These are phyloP conservation scores for Trichoderma sp. DNA, from an alignment of 2,329 filamentous ascomycete species.

Conservation along the genomic window DNA sequence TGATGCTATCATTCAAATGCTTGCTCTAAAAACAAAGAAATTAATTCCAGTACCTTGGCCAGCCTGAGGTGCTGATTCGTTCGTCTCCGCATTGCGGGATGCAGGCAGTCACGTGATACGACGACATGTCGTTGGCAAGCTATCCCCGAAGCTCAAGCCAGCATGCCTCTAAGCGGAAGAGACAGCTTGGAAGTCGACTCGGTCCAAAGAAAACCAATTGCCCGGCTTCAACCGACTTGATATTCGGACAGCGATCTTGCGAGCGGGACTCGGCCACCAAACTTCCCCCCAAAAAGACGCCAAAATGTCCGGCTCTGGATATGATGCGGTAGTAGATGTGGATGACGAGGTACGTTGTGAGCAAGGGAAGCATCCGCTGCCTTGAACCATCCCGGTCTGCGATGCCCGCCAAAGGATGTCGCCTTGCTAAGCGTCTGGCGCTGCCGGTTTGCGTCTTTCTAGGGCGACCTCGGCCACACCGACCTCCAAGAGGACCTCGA, in stretches of 20 bases:
- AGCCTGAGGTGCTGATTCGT: background rate
- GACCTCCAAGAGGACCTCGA: slow-evolving; percentile 98
- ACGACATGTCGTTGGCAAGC: slow-evolving; percentile 1
- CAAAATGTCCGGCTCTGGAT: slow-evolving; percentile 77
- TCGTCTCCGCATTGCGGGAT: background rate
- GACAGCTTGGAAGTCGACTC: background rate
- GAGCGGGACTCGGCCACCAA: background rate
- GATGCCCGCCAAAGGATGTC: background rate
- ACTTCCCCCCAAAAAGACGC: background rate
- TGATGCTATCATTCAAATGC: background rate
- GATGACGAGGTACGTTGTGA: slow-evolving; percentile 73
- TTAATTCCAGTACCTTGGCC: background rate
- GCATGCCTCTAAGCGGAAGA: background rate
- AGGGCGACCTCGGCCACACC: slow-evolving; percentile 97
- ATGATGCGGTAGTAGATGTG: slow-evolving; percentile 96
- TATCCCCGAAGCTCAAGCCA: slow-evolving; percentile 8
- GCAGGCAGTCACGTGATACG: slow-evolving; percentile 1
- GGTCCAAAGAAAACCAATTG: background rate
- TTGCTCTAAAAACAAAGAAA: background rate
- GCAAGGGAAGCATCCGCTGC: background rate
- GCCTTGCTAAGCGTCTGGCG: slow-evolving; percentile 14
- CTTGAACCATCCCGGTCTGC: background rate
- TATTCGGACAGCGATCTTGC: background rate
- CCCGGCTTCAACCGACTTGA: background rate
- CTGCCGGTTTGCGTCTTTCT: slow-evolving; percentile 15